Conservation (phyloP, 805 yeast species). For the Saccharomycopsis fibuligera region DNA sequence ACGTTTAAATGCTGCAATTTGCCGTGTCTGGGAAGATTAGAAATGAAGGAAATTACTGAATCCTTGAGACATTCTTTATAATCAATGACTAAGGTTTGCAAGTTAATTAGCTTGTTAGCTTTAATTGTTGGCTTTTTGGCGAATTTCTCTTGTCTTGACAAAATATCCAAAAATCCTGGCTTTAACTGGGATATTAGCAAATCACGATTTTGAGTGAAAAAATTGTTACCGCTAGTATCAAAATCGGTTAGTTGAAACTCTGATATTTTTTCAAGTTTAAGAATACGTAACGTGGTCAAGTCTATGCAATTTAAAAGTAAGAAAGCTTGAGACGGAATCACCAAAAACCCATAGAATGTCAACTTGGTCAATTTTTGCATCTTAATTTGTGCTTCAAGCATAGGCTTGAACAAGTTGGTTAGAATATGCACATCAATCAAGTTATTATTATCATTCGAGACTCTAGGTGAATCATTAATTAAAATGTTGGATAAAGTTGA, state of each 20-base stretch:
- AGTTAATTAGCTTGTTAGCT: background rate
- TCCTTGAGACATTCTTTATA: constrained; percentile 37
- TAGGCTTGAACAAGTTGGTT: constrained; percentile 10
- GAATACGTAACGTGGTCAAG: background rate
- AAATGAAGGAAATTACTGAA: constrained; percentile 26
- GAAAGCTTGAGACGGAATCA: constrained; percentile 9
- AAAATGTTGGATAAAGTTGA: constrained; percentile 6
- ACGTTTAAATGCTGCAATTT: constrained; percentile 31
- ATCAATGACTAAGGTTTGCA: constrained; percentile 27
- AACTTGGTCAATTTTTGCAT: constrained; percentile 1
- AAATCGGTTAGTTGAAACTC: constrained; percentile 10
- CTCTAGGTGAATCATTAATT: constrained; percentile 1
- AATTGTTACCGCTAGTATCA: background rate
- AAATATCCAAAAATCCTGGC: constrained; percentile 12
- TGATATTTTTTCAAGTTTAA: constrained; percentile 7
- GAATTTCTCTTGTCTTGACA: background rate
- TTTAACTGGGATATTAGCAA: constrained; percentile 1
- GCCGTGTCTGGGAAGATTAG: constrained; percentile 29
- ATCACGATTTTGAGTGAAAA: background rate
- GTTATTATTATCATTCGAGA: background rate
- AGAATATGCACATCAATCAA: constrained; percentile 7
- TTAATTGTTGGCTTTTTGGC: background rate
- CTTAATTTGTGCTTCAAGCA: background rate
- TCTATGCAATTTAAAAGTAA: background rate
- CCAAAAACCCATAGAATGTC: constrained; percentile 7